phyloP scores from a whole-genome alignment of 2,329 filamentous ascomycete genomes.

The Monosporascus sp. region DNA sequence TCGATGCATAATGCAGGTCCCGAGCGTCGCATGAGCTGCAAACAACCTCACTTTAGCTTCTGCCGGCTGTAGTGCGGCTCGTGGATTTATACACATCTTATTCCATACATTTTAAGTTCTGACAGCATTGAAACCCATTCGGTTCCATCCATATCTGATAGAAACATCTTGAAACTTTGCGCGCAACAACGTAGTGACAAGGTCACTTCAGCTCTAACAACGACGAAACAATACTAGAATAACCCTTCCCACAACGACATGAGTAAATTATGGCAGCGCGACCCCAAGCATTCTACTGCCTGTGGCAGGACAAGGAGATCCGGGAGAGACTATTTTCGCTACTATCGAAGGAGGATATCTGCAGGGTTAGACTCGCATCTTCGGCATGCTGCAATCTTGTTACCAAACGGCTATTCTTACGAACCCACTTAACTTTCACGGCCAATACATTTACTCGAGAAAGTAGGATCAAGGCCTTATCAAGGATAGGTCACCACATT shows the following conservation, averaged over 20 bases:
- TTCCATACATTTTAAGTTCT: constrained; percentile 6
- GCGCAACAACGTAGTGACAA: constrained; percentile 7
- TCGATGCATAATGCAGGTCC: constrained; percentile 16
- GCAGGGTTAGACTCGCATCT: constrained; percentile 59
- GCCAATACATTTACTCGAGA: constrained; percentile 71
- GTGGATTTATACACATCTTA: constrained; percentile 7
- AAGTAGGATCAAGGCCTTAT: constrained; percentile 66
- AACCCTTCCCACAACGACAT: constrained; percentile 34
- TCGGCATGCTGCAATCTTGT: constrained; percentile 66
- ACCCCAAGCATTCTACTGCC: constrained; percentile 47
- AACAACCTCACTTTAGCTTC: constrained; percentile 26
- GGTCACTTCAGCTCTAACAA: constrained; percentile 5
- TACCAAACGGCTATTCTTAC: constrained; percentile 63
- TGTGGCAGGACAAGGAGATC: constrained; percentile 48
- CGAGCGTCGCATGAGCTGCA: constrained; percentile 25
- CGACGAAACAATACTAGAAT: constrained; percentile 8
- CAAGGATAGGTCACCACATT: constrained; percentile 72
- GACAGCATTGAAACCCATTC: neutral
- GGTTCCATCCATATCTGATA: neutral
- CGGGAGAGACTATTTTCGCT: constrained; percentile 44
- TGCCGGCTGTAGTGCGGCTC: constrained; percentile 13
- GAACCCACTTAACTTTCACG: constrained; percentile 65
- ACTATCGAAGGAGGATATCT: constrained; percentile 46
- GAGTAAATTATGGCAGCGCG: constrained; percentile 46
- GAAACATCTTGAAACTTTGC: neutral